Base-by-base conservation (phyloP, 1,139 yeast species). In the Pichia sp. region DNA sequence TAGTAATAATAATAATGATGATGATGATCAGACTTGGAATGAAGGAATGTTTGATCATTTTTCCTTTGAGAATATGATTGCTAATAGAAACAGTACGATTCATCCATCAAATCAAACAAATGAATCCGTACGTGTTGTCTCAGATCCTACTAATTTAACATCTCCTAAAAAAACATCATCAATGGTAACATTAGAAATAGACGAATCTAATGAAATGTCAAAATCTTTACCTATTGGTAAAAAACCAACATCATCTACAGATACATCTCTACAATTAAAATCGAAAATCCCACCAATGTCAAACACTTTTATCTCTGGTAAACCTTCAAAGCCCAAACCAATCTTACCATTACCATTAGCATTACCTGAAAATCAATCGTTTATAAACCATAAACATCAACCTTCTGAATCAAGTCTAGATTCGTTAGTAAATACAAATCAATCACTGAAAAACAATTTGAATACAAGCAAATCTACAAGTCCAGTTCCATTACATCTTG, bases 31-130 rank as follows among this genome's bases (percentile, higher is more conserved):
- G n/a, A n/a, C n/a, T n/a, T 39, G 32, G 29, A 38, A 31, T 21
- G 48, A 38, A 10, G 51, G 51, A 15, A 42, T 48, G 42, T 48
- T 48, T 33, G 50, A 48, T 33, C 43, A 43, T 15, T 48, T 48
- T 24, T 34, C 42, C 6, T 48, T 48, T 35, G 50, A 46, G 15
- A 38, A 39, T 23, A 41, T 41, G 45, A 28, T 43, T 25, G 41
- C 46, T 2, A 43, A 35, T 22, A 23, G 41, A 16, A 24, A 36
- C 14, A 13, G 15, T 3, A 40, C 45, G 11, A 15, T 24, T n/a
- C 31, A 14, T 31, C 19, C 13, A 16, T 9, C 10, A 22, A 29
- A 29, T 19, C 22, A n/a, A 16, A 16, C 6, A 11, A n/a, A 11
- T 8, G 9, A 20, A 18, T 29, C 32, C 9, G 14, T 18, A 20